Conservation (phyloP, 805 yeast species). For the Ogataea methanolica region DNA sequence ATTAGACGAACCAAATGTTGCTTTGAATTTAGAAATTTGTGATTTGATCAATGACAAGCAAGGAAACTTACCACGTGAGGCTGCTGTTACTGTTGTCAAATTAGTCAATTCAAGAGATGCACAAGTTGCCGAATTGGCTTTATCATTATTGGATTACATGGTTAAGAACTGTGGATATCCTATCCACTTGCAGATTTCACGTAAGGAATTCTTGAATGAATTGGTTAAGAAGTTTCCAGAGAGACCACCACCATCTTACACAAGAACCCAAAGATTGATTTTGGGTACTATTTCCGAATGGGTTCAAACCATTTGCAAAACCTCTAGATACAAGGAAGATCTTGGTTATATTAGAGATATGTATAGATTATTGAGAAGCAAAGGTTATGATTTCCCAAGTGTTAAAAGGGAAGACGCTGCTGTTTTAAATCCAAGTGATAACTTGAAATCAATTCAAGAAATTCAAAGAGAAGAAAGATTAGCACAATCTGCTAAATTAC, state of each 20-base stretch:
- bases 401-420: slow-evolving; percentile 88
- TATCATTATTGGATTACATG: slow-evolving; percentile 69
- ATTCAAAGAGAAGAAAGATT: slow-evolving; percentile 87
- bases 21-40: slow-evolving; percentile 85
- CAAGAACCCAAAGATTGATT: slow-evolving; percentile 78
- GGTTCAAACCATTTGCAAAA: slow-evolving; percentile 91
- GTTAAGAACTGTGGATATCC: slow-evolving; percentile 99
- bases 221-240: slow-evolving; percentile 92
- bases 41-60: slow-evolving; percentile 91
- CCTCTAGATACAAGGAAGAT: slow-evolving; percentile 87
- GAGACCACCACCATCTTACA: slow-evolving; percentile 81
- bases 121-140: slow-evolving; percentile 77
- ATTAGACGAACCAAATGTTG: slow-evolving; percentile 79
- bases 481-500: slow-evolving; percentile 92
- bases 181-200: slow-evolving; percentile 87
- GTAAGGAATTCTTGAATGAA: slow-evolving; percentile 92
- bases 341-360: slow-evolving; percentile 89
- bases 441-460: slow-evolving; percentile 82
- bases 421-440: slow-evolving; percentile 85
- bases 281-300: slow-evolving; percentile 94
- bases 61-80: slow-evolving; percentile 87
- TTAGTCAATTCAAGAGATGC: slow-evolving; percentile 79
- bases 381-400: slow-evolving; percentile 93
- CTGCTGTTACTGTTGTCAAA: slow-evolving; percentile 80
- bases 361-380: slow-evolving; percentile 85